Evolutionary conservation across 306 rosid species (phyloP).

Genomic region (Trifolium subterraneum): DNA sequence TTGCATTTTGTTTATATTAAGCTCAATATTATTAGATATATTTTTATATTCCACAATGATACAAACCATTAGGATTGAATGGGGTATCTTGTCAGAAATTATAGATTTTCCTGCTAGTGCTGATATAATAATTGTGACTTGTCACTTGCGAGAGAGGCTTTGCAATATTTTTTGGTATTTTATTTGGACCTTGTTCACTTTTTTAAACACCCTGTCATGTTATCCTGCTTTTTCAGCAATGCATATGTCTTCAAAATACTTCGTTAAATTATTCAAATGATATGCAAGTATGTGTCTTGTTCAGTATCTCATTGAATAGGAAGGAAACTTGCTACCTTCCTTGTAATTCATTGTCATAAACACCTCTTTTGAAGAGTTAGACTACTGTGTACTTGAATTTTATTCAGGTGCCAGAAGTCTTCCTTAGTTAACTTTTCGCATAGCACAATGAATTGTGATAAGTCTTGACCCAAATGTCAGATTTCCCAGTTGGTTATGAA

Average conservation of each 20-base stretch:
- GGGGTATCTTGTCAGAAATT: slow-evolving; percentile 11
- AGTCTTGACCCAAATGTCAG: too few species aligned
- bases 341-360: too few species aligned
- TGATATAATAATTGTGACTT: neutral
- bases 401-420: neutral
- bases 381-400: neutral
- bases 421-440: neutral
- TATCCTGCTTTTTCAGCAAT: too few species aligned
- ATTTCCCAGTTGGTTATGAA: too few species aligned
- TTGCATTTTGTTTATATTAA: neutral
- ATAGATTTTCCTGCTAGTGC: neutral
- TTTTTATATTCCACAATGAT: neutral
- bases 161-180: neutral
- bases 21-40: neutral
- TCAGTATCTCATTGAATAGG: neutral
- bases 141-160: neutral
- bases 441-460: neutral
- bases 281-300: neutral
- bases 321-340: neutral
- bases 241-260: too few species aligned
- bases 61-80: neutral
- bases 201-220: too few species aligned
- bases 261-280: too few species aligned
- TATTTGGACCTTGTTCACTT: neutral
- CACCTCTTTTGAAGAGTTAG: neutral